Evolutionary conservation across 2,329 filamentous ascomycete species (phyloP), one percentile per base, ranked within the genome.

Genomic region (Fusarium sp.): DNA sequence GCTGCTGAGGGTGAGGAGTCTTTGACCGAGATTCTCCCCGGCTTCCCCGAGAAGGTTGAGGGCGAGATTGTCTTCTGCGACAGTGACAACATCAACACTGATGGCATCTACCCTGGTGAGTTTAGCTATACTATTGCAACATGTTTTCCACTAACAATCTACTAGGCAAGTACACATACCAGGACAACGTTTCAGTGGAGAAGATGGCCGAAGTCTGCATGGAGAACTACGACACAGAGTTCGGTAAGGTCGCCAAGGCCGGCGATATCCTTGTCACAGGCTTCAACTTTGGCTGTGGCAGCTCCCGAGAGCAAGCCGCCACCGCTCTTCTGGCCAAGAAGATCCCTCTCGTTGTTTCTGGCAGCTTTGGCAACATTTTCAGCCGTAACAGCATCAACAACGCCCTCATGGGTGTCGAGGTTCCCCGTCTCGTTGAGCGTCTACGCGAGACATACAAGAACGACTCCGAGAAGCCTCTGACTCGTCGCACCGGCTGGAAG

Each of bases 121-220:
- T 92, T 7, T 3, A 41, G 1, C 3, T 18, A 2, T 0, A 2
- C 4, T 14, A 5, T 13, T 32, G 3, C 3, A 3, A n/a, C 3
- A 6, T 20, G 4, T 3, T 18, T 7, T 10, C 1, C 30, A 52
- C 52, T 70, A 29, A 72, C 27, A 24, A 8, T 14, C 16, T 7
- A 22, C 22, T n/a, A 71, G 76, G 93, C 7, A 94, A 94, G 77
- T 94, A 93, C 79, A 98, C 94, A 0, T 98, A 98, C 81, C 93
- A 97, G 77, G 94, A 98, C 77, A 87, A 92, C 74, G 85, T 98
- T 2, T 82, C 92, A 0, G 83, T 81, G 1, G 91, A 93, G 66
- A 89, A 89, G 60, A 98, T 98, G 95, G 93, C 94, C 0, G 84
- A 92, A 71, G 94, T 94, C 1, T 94, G 92, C 80, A 98, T 98